These are phyloP conservation scores for Fusarium xyrophilum DNA, from an alignment of 2,329 filamentous ascomycete species.

Conservation along the genomic window DNA sequence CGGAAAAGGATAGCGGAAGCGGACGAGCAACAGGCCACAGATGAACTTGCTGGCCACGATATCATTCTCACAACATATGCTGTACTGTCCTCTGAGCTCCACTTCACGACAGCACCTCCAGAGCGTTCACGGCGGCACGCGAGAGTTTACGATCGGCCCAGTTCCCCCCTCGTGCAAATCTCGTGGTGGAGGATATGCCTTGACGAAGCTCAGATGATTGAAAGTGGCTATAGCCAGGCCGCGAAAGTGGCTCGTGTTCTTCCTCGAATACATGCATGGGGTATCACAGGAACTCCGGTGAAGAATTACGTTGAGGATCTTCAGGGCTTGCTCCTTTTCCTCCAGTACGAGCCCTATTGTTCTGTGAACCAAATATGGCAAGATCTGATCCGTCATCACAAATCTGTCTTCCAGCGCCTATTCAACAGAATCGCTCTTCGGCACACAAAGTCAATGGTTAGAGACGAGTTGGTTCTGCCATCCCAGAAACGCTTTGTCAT, in stretches of 20 bases:
- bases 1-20: slow-evolving; percentile 47
- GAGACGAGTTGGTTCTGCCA: slow-evolving; percentile 80
- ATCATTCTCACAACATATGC: slow-evolving; percentile 71
- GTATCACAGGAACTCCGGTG: slow-evolving; percentile 85
- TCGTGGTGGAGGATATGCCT: slow-evolving; percentile 86
- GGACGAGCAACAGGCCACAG: slow-evolving; percentile 51
- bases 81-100: slow-evolving; percentile 79
- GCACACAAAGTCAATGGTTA: slow-evolving; percentile 83
- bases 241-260: slow-evolving; percentile 81
- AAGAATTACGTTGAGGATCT: slow-evolving; percentile 80
- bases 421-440: slow-evolving; percentile 78
- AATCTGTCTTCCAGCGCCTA: slow-evolving; percentile 69
- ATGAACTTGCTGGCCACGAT: slow-evolving; percentile 59
- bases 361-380: slow-evolving; percentile 71
- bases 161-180: slow-evolving; percentile 80
- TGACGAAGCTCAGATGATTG: slow-evolving; percentile 90
- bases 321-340: slow-evolving; percentile 80
- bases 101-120: slow-evolving; percentile 75
- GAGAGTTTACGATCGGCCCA: slow-evolving; percentile 69
- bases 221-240: slow-evolving; percentile 84
- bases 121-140: slow-evolving; percentile 70
- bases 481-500: slow-evolving; percentile 86
- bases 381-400: slow-evolving; percentile 66
- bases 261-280: slow-evolving; percentile 88
- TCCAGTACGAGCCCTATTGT: slow-evolving; percentile 79